Percentiles rank a stretch among this genome's conserved stretches.
Evolutionary conservation across 2,329 filamentous ascomycete genomes (phyloP).

Genomic region (Epicoccum nigrum): DNA sequence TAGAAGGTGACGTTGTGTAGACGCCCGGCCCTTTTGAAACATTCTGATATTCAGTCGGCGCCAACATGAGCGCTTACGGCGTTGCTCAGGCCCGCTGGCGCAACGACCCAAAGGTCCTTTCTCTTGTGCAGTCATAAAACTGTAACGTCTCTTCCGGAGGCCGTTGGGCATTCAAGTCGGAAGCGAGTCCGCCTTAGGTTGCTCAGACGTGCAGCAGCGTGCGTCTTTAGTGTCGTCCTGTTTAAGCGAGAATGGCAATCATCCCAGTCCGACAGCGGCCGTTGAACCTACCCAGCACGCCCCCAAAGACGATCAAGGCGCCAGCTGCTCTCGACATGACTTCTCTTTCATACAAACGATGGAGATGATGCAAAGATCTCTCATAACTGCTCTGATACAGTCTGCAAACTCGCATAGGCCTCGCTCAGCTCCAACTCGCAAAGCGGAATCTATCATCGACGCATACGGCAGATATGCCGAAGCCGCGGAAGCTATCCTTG

Average conservation of each 20-base stretch:
- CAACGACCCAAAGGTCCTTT: too few species aligned
- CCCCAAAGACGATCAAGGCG: slow-evolving; percentile 1
- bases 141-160: slow-evolving; percentile 6
- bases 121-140: not conserved
- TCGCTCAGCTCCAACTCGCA: too few species aligned
- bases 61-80: slow-evolving; percentile 17
- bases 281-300: slow-evolving; percentile 12
- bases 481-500: too few species aligned
- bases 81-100: too few species aligned
- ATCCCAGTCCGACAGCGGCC: slow-evolving; percentile 28
- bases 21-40: slow-evolving; percentile 14
- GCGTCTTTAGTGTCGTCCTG: slow-evolving; percentile 33
- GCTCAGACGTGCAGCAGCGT: slow-evolving; percentile 34
- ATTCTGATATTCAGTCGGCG: slow-evolving; percentile 4
- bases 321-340: not conserved
- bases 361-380: too few species aligned
- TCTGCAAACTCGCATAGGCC: too few species aligned
- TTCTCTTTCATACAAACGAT: too few species aligned
- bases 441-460: too few species aligned
- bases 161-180: slow-evolving; percentile 27
- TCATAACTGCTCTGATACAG: too few species aligned
- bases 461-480: too few species aligned
- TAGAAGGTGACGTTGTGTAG: slow-evolving; percentile 16
- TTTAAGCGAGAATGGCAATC: slow-evolving; percentile 33
- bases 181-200: slow-evolving; percentile 30